Percentiles rank a stretch among this genome's conserved stretches.
phyloP scores from a whole-genome alignment of 371 early-diverging fungal genomes.

The Mortierella sp. region DNA sequence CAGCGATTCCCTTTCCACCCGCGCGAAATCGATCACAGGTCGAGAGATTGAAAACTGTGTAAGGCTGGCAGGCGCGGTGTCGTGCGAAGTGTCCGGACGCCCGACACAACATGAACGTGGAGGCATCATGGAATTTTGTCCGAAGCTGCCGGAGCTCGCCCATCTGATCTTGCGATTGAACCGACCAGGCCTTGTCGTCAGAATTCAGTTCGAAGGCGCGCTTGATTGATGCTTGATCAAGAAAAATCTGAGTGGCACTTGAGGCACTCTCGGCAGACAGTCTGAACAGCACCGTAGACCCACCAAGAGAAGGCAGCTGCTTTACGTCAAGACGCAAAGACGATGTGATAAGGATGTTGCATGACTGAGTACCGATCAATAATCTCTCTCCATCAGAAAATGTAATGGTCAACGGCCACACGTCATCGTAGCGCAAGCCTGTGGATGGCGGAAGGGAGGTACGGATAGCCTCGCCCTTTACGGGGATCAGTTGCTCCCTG shows the following conservation, averaged over 20 bases:
- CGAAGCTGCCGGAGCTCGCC: constrained; percentile 19
- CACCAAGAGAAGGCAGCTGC: constrained; percentile 7
- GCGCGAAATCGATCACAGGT: constrained; percentile 24
- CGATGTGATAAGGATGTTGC: constrained; percentile 20
- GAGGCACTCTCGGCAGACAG: too few species aligned
- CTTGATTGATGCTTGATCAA: constrained; percentile 3
- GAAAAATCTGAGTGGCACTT: too few species aligned
- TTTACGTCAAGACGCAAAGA: constrained; percentile 17
- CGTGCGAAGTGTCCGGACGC: constrained; percentile 24
- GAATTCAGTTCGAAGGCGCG: not conserved
- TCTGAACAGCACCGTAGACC: not conserved
- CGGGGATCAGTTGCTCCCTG: constrained; percentile 5
- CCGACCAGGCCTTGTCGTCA: constrained; percentile 11
- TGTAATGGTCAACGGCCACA: constrained; percentile 12
- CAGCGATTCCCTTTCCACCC: constrained; percentile 14
- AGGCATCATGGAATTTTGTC: constrained; percentile 21
- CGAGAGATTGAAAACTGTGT: constrained; percentile 19
- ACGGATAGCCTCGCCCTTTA: not conserved
- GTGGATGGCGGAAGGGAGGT: constrained; percentile 15
- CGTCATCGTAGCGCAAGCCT: constrained; percentile 12
- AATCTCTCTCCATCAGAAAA: constrained; percentile 17
- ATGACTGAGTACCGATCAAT: constrained; percentile 20
- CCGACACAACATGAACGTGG: constrained; percentile 18
- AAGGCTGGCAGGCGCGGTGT: constrained; percentile 19
- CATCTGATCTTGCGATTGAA: not conserved